A percentile compares a stretch with the other conserved stretches of the same genome.
Conservation (phyloP, 1,284 basidiomycete genomes). For the Volvariella surrecta region DNA sequence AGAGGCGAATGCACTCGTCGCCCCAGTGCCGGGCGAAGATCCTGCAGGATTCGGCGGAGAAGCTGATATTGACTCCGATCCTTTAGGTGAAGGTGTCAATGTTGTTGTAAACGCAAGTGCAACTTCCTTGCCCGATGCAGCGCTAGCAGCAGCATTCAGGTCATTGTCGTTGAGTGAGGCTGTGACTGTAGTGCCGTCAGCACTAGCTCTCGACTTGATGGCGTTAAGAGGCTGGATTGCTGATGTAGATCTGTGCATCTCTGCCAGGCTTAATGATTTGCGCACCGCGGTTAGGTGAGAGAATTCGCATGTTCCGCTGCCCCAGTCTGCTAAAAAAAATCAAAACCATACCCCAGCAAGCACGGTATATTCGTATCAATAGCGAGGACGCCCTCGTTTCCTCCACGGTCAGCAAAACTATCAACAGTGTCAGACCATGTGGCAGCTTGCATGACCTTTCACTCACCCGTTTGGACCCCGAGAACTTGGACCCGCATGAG, state of each 20-base stretch:
- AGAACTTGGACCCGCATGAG: slow-evolving; percentile 49
- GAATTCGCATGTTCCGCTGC: slow-evolving; percentile 39
- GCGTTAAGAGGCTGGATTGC: slow-evolving; percentile 30
- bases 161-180: slow-evolving; percentile 49
- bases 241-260: slow-evolving; percentile 3
- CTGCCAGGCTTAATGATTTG: no score
- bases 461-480: slow-evolving; percentile 53
- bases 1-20: slow-evolving; percentile 58
- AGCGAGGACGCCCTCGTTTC: slow-evolving; percentile 52
- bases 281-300: slow-evolving; percentile 42
- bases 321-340: slow-evolving; percentile 25
- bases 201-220: slow-evolving; percentile 30
- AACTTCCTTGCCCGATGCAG: slow-evolving; percentile 37
- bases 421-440: slow-evolving; percentile 1
- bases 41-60: slow-evolving; percentile 21
- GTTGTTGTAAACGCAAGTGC: slow-evolving; percentile 67
- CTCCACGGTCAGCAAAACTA: slow-evolving; percentile 35
- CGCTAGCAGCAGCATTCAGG: slow-evolving; percentile 29
- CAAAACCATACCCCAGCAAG: not conserved
- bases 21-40: slow-evolving; percentile 26
- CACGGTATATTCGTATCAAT: slow-evolving; percentile 42
- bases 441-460: slow-evolving; percentile 12
- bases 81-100: slow-evolving; percentile 84
- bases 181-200: slow-evolving; percentile 30
- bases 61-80: slow-evolving; percentile 46